phyloP scores from a whole-genome alignment of 2,329 filamentous ascomycete species.

The Fusarium agapanthi region DNA sequence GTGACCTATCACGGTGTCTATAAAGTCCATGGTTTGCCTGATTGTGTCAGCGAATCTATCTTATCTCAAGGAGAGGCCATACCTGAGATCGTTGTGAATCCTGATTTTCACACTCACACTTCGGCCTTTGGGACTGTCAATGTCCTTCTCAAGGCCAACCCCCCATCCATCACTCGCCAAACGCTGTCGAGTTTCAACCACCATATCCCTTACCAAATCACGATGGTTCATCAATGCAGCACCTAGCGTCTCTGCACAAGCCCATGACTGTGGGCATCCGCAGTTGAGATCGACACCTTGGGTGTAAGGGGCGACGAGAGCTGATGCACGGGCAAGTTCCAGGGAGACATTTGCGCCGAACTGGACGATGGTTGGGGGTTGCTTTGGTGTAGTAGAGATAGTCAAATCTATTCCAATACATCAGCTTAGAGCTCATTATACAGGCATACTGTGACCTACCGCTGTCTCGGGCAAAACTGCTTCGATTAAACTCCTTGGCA shows the following conservation, averaged over 20 bases:
- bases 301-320: constrained; percentile 68
- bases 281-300: constrained; percentile 77
- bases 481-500: constrained; percentile 74
- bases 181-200: constrained; percentile 62
- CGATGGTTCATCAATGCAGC: constrained; percentile 74
- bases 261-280: constrained; percentile 78
- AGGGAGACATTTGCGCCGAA: constrained; percentile 70
- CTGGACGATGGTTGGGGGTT: constrained; percentile 71
- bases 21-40: constrained; percentile 67
- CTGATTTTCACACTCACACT: constrained; percentile 77
- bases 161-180: constrained; percentile 63
- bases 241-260: constrained; percentile 72
- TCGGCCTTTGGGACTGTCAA: constrained; percentile 56
- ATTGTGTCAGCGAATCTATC: not conserved
- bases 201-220: constrained; percentile 72
- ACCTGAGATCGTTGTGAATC: constrained; percentile 71
- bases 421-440: not conserved
- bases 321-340: constrained; percentile 70
- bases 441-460: constrained; percentile 49
- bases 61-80: not conserved
- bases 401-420: constrained; percentile 61
- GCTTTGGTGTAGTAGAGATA: constrained; percentile 59
- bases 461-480: constrained; percentile 65
- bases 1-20: constrained; percentile 68
- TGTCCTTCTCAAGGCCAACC: constrained; percentile 54